Evolutionary conservation across 495 filamentous ascomycete genomes (phyloP), one percentile per base, ranked within the genome.

Genomic region (Symbiotaphrina buchneri): DNA sequence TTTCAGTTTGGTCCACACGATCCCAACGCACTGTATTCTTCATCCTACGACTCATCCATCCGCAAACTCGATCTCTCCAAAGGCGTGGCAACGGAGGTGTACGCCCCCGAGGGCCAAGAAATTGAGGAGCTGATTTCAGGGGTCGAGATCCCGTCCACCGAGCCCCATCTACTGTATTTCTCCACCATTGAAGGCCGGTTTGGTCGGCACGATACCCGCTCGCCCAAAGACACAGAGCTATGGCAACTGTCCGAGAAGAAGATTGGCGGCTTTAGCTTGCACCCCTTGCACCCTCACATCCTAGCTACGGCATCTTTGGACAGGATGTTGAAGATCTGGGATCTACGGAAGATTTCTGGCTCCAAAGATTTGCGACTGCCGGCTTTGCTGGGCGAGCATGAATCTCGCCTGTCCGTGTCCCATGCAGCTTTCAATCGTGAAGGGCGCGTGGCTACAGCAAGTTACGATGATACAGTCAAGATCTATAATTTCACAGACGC

Each of bases 381-480:
- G 0, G 54, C 62, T 0, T 51, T 91, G 1, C 47, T 94, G 0
- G 85, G 76, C 10, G 71, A 87, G 43, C 83, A 95, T 47, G 58
- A 67, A 23, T 84, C 70, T 29, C 64, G 72, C 1, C 56, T 95
- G 0, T 91, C 79, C 0, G 83, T 97, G 0, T 85, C 77, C 1
- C 83, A 91, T 45, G 87, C 85, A 0, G 71, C 80, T 5, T 95
- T 81, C 64, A 87, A 78, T 38, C 56, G 61, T 5, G 67, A 59
- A 3, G 85, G 84, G 0, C 73, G 83, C 39, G 56, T 97, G 3
- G 90, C 83, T 0, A 97, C 87, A 0, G 73, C 82, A 0, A 83
- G 74, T 7, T 95, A 95, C 48, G 87, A 97, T 43, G 81, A 95
- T 43, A 90, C 76, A 0, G 60, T 97, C 41, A 97, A 95, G 48